Conservation (phyloP, 768 basidiomycete genomes). For the Amanita inopinata region DNA sequence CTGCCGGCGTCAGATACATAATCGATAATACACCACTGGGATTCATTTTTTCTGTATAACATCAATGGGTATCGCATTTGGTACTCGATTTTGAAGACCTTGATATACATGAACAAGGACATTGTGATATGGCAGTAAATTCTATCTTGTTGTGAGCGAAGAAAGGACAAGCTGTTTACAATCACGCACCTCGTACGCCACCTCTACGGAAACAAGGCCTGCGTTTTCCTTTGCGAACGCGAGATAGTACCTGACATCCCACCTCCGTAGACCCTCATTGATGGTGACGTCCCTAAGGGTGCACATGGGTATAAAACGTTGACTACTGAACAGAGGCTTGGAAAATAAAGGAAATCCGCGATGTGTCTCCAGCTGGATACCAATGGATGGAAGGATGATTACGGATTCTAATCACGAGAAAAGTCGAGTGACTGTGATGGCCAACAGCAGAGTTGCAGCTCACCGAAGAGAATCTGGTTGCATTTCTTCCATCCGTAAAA, state of each 20-base stretch:
- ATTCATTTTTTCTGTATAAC: background rate
- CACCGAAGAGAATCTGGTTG: constrained; percentile 7
- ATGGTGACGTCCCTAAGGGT: constrained; percentile 54
- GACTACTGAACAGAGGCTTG: constrained; percentile 24
- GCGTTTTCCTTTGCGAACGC: constrained; percentile 32
- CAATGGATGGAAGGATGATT: constrained; percentile 53
- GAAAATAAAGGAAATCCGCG: constrained; percentile 36
- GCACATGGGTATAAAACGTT: constrained; percentile 51
- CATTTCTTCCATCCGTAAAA: constrained; percentile 3
- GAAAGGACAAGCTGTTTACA: constrained; percentile 1
- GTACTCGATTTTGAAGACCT: constrained; percentile 33
- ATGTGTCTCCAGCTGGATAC: constrained; percentile 68
- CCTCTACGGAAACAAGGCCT: constrained; percentile 28
- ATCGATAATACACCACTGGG: background rate
- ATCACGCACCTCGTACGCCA: constrained; percentile 52
- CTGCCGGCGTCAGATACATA: background rate
- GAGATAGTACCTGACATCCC: constrained; percentile 66
- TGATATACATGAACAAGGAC: constrained; percentile 52
- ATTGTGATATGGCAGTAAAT: constrained; percentile 51
- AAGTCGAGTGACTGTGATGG: constrained; percentile 5
- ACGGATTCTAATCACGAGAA: constrained; percentile 46
- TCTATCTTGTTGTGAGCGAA: constrained; percentile 27
- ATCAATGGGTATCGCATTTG: background rate
- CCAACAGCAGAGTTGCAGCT: constrained; percentile 1
- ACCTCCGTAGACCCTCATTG: constrained; percentile 63